These are phyloP conservation scores for Dryadomyces quercivorus DNA, from an alignment of 2,329 filamentous ascomycete species.

Conservation along the genomic window DNA sequence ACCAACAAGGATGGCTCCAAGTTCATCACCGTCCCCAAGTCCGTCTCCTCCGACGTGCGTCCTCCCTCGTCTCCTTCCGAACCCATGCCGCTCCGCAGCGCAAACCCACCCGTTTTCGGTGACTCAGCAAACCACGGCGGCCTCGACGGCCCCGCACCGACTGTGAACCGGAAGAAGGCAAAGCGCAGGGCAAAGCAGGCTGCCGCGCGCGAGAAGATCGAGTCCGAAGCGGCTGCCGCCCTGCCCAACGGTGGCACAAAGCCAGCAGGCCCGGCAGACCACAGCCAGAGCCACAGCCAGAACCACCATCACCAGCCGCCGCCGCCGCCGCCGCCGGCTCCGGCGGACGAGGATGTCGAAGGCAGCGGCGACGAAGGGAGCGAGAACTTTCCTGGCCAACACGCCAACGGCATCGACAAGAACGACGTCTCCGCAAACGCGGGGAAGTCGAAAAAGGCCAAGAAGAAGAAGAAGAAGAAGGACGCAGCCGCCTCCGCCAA, in stretches of 20 bases:
- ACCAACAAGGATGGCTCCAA: constrained; percentile 59
- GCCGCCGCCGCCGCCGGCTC: constrained; percentile 18
- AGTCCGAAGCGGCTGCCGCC: constrained; percentile 29
- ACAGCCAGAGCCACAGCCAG: neutral
- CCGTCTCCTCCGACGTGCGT: constrained; percentile 36
- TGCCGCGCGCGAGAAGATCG: constrained; percentile 45
- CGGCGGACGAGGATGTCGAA: constrained; percentile 40
- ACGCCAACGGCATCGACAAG: constrained; percentile 19
- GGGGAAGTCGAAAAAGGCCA: constrained; percentile 45
- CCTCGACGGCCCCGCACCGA: constrained; percentile 7
- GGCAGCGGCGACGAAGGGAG: constrained; percentile 44
- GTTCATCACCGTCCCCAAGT: constrained; percentile 53
- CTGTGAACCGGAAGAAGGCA: constrained; percentile 86
- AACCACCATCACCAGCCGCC: constrained; percentile 14
- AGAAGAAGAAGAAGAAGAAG: constrained; percentile 56
- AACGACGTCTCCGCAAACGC: constrained; percentile 16
- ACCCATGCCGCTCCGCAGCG: constrained; percentile 20
- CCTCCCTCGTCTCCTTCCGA: constrained; percentile 34
- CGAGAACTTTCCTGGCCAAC: constrained; percentile 24
- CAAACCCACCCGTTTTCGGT: constrained; percentile 9
- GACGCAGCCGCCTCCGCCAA: neutral
- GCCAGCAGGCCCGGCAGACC: constrained; percentile 15
- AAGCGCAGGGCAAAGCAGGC: constrained; percentile 84
- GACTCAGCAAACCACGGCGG: neutral
- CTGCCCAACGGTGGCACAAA: constrained; percentile 28